These are phyloP conservation scores for Combretum micranthum DNA, from an alignment of 345 rosid genomes.

Conservation along the genomic window DNA sequence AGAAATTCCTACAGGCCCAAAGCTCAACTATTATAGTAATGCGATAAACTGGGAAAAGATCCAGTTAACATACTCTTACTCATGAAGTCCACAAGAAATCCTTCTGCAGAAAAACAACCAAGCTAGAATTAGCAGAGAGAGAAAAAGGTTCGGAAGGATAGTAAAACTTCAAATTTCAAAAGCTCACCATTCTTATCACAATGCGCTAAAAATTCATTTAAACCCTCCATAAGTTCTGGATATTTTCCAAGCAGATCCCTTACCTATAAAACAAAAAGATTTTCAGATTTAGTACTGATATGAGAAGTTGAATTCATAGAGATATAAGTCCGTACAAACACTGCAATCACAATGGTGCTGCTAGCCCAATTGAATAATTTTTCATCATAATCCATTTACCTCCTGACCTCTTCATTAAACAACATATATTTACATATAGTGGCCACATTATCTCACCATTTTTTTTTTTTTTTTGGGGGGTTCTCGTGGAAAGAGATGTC, in stretches of 20 bases:
- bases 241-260: slow-evolving; percentile 65
- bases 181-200: slow-evolving; percentile 80
- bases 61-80: slow-evolving; percentile 68
- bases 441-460: too few relatives aligned
- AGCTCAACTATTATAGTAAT: slow-evolving; percentile 2
- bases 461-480: too few relatives aligned
- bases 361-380: too few relatives aligned
- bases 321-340: too few relatives aligned
- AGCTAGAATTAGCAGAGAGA: background rate
- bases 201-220: slow-evolving; percentile 69
- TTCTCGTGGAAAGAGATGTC: too few relatives aligned
- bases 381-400: too few relatives aligned
- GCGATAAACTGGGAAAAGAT: slow-evolving; percentile 5
- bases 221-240: slow-evolving; percentile 84
- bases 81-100: slow-evolving; percentile 73
- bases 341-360: too few relatives aligned
- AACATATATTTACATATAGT: too few relatives aligned
- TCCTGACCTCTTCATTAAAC: too few relatives aligned
- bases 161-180: slow-evolving; percentile 11
- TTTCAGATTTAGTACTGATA: background rate
- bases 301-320: background rate
- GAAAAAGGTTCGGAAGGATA: slow-evolving; percentile 9
- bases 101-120: slow-evolving; percentile 49
- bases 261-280: slow-evolving; percentile 36
- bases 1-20: too few relatives aligned